Evolutionary conservation across 2,329 filamentous ascomycete genomes (phyloP).

Genomic region (Cytospora chrysosperma): DNA sequence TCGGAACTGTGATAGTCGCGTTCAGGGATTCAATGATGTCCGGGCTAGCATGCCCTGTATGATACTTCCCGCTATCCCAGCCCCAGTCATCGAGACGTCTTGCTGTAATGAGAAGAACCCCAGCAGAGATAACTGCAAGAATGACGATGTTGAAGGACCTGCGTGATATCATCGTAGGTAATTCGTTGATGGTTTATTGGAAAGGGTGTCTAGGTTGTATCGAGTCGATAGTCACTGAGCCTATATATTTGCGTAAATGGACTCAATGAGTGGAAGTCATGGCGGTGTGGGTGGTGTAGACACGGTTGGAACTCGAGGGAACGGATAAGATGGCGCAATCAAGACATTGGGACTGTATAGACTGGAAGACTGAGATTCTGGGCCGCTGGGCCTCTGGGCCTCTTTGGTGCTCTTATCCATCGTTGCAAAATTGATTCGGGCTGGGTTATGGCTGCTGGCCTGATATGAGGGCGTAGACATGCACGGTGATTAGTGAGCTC

Average conservation of each 20-base stretch:
- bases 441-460: too few species aligned
- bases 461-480: too few species aligned
- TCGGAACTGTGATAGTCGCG: background rate
- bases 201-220: too few species aligned
- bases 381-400: too few species aligned
- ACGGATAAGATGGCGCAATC: too few species aligned
- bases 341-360: too few species aligned
- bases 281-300: background rate
- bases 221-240: background rate
- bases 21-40: conserved; percentile 14
- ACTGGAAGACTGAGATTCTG: too few species aligned
- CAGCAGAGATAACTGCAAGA: conserved; percentile 31
- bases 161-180: conserved; percentile 30
- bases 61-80: conserved; percentile 32
- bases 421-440: too few species aligned
- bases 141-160: conserved; percentile 31
- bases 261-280: background rate
- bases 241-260: background rate
- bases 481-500: too few species aligned
- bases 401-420: too few species aligned
- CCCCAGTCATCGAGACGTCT: conserved; percentile 34
- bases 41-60: conserved; percentile 23
- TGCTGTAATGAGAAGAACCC: conserved; percentile 36
- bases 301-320: background rate
- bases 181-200: too few species aligned